Evolutionary conservation across 176 grass and related monocot genomes (phyloP), one percentile per base, ranked within the genome.

Genomic region (Eleusine indica): DNA sequence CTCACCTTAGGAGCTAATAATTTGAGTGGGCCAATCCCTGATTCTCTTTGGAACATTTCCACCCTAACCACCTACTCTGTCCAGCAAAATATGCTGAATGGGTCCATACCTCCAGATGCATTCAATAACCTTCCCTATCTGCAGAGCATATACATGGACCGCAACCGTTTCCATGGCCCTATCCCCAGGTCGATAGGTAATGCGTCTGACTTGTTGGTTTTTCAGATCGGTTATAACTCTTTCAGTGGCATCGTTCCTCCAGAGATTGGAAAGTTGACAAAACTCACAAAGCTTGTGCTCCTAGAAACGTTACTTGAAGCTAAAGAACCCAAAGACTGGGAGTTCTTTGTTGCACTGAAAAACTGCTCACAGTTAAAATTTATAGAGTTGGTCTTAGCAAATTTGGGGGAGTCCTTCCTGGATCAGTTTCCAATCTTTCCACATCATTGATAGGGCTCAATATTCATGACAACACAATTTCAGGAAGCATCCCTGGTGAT

Each of bases 181-280:
- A 39, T 91, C 32, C 84, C 84, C 5, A 37, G 2, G 16, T 86
- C 83, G 1, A 6, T 87, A 3, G 1, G n/a, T 4, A 91, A 91
- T 84, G 76, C 84, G 32, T 91, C 89, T 3, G 22, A 77, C 5
- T 12, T 87, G 12, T 0, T 2, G 3, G 3, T 56, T 0, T 68
- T 90, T 46, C 30, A 90, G 30, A 19, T 82, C 13, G 11, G 1
- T 46, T 0, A 42, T 0, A 90, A 90, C 40, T 40, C 3, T n/a
- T 78, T 90, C 52, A 86, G 53, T 14, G 88, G 88, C 18, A 6
- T 29, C 3, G 22, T 86, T 42, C 88, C 88, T 32, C 10, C 15
- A 1, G 41, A 71, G 28, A 1, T 90, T 5, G 82, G 83, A 76
- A 0, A 3, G 7, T 39, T 90, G 11, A 30, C 56, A 29, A 57